These are phyloP conservation scores for Punctularia strigosozonata DNA, from an alignment of 768 basidiomycete genomes.

Conservation along the genomic window DNA sequence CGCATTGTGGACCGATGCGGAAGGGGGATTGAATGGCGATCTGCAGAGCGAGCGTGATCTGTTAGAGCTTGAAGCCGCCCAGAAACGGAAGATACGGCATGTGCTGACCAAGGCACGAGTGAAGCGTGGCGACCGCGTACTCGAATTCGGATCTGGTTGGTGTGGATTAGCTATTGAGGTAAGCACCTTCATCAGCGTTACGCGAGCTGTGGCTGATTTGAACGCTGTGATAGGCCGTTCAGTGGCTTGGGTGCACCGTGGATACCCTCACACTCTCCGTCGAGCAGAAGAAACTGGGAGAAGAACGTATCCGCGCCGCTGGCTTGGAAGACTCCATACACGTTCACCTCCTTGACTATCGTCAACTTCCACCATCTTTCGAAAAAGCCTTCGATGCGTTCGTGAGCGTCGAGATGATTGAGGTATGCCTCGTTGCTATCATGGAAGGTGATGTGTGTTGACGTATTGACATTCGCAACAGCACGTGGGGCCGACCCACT, in stretches of 20 bases:
- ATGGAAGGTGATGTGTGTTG: slow-evolving; percentile 20
- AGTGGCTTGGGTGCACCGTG: slow-evolving; percentile 63
- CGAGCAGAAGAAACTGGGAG: slow-evolving; percentile 80
- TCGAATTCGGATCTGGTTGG: slow-evolving; percentile 94
- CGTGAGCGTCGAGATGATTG: slow-evolving; percentile 55
- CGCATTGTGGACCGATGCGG: slow-evolving; percentile 70
- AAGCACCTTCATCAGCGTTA: slow-evolving; percentile 5
- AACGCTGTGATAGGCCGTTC: slow-evolving; percentile 39
- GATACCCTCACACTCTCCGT: slow-evolving; percentile 83
- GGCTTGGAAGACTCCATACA: slow-evolving; percentile 62
- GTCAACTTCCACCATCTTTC: slow-evolving; percentile 73
- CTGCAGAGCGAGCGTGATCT: slow-evolving; percentile 19
- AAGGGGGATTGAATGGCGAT: slow-evolving; percentile 71
- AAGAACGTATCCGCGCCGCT: slow-evolving; percentile 66
- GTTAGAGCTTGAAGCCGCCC: slow-evolving; percentile 71
- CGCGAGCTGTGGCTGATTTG: slow-evolving; percentile 1
- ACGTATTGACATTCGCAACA: too few species aligned
- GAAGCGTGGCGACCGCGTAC: slow-evolving; percentile 64
- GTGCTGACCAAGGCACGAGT: slow-evolving; percentile 73
- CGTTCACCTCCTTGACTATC: slow-evolving; percentile 85
- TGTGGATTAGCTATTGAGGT: slow-evolving; percentile 85
- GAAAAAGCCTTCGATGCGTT: slow-evolving; percentile 56
- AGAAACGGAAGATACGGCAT: slow-evolving; percentile 71
- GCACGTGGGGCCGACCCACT: slow-evolving; percentile 24
- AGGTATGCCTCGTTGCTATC: slow-evolving; percentile 37